Evolutionary conservation across 257 asterid species (phyloP).

Genomic region (Fraxinus cuspidata): DNA sequence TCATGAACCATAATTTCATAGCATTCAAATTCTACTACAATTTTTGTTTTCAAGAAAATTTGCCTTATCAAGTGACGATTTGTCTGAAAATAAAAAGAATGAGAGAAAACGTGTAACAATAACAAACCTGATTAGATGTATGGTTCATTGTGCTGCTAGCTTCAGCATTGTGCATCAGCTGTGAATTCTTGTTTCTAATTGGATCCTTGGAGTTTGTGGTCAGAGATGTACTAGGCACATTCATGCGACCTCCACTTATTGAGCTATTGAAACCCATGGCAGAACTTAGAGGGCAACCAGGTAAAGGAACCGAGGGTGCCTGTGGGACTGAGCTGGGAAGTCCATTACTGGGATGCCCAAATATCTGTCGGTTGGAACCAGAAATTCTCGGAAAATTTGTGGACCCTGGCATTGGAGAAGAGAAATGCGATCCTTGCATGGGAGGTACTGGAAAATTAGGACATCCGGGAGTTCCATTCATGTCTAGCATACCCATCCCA

Average conservation of each 20-base stretch:
- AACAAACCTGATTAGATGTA: conserved; percentile 57
- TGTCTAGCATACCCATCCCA: conserved; percentile 78
- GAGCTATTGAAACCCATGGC: conserved; percentile 37
- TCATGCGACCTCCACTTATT: conserved; percentile 34
- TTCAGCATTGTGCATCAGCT: conserved; percentile 37
- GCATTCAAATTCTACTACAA: not conserved
- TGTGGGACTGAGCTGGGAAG: conserved; percentile 44
- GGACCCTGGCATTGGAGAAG: conserved; percentile 50
- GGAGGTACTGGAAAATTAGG: conserved; percentile 57
- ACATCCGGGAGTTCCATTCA: conserved; percentile 58
- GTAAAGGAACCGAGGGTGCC: conserved; percentile 47
- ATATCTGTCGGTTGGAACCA: conserved; percentile 45
- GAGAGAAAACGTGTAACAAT: not conserved
- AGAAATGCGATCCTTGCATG: conserved; percentile 52
- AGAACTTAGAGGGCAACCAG: conserved; percentile 38
- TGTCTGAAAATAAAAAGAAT: conserved; percentile 2
- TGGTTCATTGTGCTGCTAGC: conserved; percentile 39
- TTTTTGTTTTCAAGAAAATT: not conserved
- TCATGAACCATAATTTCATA: not conserved
- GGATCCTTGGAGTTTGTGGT: conserved; percentile 33
- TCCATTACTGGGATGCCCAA: conserved; percentile 65
- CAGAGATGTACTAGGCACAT: conserved; percentile 38
- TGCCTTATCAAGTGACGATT: not conserved
- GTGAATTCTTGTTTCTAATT: conserved; percentile 31
- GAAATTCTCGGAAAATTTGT: conserved; percentile 53